Conservation (phyloP, 2,329 filamentous ascomycete genomes). For the Alternaria arbusti region DNA sequence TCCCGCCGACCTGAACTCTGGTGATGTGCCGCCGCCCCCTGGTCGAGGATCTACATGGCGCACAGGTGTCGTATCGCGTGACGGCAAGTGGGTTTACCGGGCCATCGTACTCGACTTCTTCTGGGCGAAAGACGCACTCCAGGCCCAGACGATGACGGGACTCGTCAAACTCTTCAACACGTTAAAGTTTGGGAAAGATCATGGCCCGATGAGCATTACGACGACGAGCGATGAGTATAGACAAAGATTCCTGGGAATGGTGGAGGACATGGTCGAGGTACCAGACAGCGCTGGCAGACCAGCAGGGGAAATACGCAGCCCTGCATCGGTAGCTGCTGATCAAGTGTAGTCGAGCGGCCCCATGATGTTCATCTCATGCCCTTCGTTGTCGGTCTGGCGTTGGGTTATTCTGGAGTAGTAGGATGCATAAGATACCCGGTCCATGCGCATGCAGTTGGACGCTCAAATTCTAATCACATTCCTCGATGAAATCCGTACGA, state of each 20-base stretch:
- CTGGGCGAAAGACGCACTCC: conserved; percentile 75
- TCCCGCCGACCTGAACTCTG: conserved; percentile 48
- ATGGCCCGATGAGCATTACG: conserved; percentile 78
- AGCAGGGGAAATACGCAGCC: conserved; percentile 35
- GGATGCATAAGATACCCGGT: conserved; percentile 7
- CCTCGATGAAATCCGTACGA: background rate
- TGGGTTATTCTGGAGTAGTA: background rate
- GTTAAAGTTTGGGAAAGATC: conserved; percentile 57
- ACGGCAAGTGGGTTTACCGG: conserved; percentile 71
- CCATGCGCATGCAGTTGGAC: background rate
- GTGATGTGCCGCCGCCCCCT: conserved; percentile 43
- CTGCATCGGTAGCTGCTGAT: conserved; percentile 14
- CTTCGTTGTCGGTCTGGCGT: conserved; percentile 1
- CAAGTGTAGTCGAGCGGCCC: conserved; percentile 5
- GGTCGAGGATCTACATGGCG: conserved; percentile 61
- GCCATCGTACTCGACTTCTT: conserved; percentile 76
- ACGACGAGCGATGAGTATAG: conserved; percentile 73
- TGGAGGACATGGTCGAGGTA: conserved; percentile 49
- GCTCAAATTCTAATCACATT: background rate
- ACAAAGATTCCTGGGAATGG: conserved; percentile 61
- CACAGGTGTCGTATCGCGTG: conserved; percentile 64
- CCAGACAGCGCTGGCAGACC: conserved; percentile 41
- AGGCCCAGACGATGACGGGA: conserved; percentile 69
- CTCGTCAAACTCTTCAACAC: conserved; percentile 69
- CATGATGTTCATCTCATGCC: background rate